These are phyloP conservation scores for Drechslerella coelobrocha DNA, from an alignment of 2,329 filamentous ascomycete genomes.

Conservation along the genomic window DNA sequence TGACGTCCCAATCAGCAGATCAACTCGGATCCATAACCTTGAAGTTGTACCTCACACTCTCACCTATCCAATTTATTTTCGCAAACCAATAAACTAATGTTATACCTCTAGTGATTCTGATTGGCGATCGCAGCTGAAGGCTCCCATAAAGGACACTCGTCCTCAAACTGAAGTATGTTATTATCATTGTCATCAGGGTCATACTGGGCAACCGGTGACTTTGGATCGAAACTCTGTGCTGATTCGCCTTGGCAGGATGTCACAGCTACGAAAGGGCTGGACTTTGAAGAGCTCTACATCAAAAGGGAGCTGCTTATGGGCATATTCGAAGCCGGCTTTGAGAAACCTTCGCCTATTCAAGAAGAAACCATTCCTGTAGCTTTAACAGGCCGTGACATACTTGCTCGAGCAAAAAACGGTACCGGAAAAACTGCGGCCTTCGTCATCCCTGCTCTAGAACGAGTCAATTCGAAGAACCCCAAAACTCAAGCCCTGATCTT, in stretches of 20 bases:
- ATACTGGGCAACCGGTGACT: too few species aligned
- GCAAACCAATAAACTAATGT: conserved; percentile 56
- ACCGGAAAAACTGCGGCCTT: conserved; percentile 99
- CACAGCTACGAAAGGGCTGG: conserved; percentile 93
- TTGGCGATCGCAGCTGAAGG: conserved; percentile 76
- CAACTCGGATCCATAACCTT: conserved; percentile 66
- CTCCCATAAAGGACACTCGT: conserved; percentile 76
- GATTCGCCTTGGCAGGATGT: conserved; percentile 73
- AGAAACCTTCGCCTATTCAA: conserved; percentile 98
- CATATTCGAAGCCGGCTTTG: conserved; percentile 98
- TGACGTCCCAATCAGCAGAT: conserved; percentile 63
- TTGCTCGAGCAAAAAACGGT: conserved; percentile 96
- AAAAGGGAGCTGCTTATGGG: conserved; percentile 97
- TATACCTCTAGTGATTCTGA: conserved; percentile 64
- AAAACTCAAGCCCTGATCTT: conserved; percentile 97
- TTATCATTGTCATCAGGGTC: conserved; percentile 9
- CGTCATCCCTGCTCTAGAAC: conserved; percentile 91
- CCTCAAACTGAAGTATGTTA: conserved; percentile 76
- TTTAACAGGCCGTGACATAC: conserved; percentile 89
- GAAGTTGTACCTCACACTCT: conserved; percentile 57
- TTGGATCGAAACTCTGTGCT: too few species aligned
- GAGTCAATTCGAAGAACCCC: conserved; percentile 93
- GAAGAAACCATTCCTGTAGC: conserved; percentile 98
- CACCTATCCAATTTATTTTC: conserved; percentile 13
- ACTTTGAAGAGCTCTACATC: conserved; percentile 96